Percentiles rank a stretch among this genome's conserved stretches.
These are phyloP conservation scores for Psilocybe tampanensis DNA, from an alignment of 768 basidiomycete species.

Conservation along the genomic window DNA sequence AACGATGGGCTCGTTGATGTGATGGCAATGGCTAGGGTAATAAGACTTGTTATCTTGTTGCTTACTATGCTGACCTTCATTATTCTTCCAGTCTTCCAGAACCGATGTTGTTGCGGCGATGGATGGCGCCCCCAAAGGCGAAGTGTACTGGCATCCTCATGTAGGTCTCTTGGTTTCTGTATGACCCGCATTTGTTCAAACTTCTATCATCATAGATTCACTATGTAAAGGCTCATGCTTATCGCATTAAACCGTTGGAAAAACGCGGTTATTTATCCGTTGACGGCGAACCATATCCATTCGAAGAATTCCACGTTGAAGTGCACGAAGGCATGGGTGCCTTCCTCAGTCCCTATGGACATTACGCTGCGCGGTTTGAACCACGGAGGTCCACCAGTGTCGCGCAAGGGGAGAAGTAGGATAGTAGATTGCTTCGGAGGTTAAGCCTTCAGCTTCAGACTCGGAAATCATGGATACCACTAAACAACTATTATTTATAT, in stretches of 20 bases:
- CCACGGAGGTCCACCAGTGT: conserved; percentile 23
- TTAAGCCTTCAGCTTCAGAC: no score
- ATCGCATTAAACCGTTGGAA: conserved; percentile 65
- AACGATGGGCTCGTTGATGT: conserved; percentile 82
- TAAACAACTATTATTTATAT: no score
- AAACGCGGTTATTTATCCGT: conserved; percentile 61
- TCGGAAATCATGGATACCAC: no score
- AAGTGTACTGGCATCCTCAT: conserved; percentile 59
- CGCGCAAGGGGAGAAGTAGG: background rate
- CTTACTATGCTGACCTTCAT: background rate
- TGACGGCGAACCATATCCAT: conserved; percentile 80
- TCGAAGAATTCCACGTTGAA: conserved; percentile 77
- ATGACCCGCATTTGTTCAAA: background rate
- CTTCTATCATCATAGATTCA: conserved; percentile 45
- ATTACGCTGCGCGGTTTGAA: conserved; percentile 59
- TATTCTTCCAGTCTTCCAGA: conserved; percentile 45
- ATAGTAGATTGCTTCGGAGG: background rate
- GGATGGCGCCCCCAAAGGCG: conserved; percentile 64
- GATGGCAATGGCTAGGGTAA: conserved; percentile 61
- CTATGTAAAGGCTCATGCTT: conserved; percentile 75
- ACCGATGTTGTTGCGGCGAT: conserved; percentile 53
- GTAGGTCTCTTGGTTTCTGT: conserved; percentile 37
- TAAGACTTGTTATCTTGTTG: background rate
- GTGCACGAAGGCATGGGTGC: conserved; percentile 69
- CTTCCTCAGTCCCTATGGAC: conserved; percentile 62